These are phyloP conservation scores for Boletus subparvulus DNA, from an alignment of 768 basidiomycete species.

Conservation along the genomic window DNA sequence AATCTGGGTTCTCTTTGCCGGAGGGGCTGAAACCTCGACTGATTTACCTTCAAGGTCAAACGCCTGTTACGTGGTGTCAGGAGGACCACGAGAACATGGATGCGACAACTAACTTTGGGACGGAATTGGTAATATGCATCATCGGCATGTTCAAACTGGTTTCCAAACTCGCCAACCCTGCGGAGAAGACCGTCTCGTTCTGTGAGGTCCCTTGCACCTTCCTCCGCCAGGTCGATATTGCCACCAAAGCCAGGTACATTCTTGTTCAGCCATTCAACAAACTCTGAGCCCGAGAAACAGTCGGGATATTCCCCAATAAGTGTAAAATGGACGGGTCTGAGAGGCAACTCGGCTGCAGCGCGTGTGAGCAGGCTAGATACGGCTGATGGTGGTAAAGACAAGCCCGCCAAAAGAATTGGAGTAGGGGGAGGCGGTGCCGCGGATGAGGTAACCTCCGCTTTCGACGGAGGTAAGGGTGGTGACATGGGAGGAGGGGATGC, in stretches of 20 bases:
- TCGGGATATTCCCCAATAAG: constrained; percentile 82
- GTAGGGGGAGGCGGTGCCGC: constrained; percentile 42
- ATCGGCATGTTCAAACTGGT: constrained; percentile 72
- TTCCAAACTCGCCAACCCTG: constrained; percentile 80
- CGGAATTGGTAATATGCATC: constrained; percentile 86
- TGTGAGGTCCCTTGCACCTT: constrained; percentile 56
- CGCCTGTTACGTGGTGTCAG: constrained; percentile 25
- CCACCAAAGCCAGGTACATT: constrained; percentile 79
- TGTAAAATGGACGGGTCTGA: constrained; percentile 72
- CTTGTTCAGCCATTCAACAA: constrained; percentile 78
- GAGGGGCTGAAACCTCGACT: constrained; percentile 19
- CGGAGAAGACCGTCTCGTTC: constrained; percentile 59
- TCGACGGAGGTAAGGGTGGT: constrained; percentile 51
- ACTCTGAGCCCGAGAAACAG: constrained; percentile 87
- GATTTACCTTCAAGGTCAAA: constrained; percentile 30
- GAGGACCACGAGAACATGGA: constrained; percentile 19
- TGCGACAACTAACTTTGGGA: constrained; percentile 54
- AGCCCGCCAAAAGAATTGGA: constrained; percentile 73
- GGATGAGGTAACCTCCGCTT: constrained; percentile 37
- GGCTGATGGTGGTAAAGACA: constrained; percentile 61
- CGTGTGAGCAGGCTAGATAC: constrained; percentile 69
- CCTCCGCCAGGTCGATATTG: constrained; percentile 75
- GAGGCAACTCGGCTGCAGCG: constrained; percentile 69
- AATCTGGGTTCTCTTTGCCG: constrained; percentile 35
- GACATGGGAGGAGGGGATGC: constrained; percentile 65